Conservation (phyloP, 1,284 basidiomycete species). For the Ceratobasidium sp. region DNA sequence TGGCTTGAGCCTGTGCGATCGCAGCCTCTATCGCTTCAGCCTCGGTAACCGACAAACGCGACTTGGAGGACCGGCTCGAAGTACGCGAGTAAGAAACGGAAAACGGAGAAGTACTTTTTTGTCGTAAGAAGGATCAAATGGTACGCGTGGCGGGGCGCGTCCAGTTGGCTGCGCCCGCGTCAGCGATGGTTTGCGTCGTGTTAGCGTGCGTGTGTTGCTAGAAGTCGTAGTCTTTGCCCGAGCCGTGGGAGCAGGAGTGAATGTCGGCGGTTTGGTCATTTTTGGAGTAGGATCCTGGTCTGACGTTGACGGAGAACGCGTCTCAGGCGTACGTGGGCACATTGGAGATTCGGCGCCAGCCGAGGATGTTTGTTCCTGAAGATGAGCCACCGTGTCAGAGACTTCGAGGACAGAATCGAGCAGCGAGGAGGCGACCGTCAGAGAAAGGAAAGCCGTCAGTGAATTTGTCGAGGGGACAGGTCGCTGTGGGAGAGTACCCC, state of each 20-base stretch:
- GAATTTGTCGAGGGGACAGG: not conserved
- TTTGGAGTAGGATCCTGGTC: conserved; percentile 13
- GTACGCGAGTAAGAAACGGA: conserved; percentile 32
- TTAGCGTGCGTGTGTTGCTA: not conserved
- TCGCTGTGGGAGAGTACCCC: not conserved
- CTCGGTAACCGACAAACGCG: conserved; percentile 8
- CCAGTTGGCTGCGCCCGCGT: conserved; percentile 32
- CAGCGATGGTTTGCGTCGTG: conserved; percentile 31
- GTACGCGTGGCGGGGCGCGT: conserved; percentile 25
- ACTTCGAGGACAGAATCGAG: not conserved
- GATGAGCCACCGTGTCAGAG: not conserved
- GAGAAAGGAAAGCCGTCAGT: not conserved
- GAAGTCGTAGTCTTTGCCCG: not conserved
- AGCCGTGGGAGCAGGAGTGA: conserved; percentile 14
- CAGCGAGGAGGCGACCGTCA: not conserved
- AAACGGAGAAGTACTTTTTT: conserved; percentile 19
- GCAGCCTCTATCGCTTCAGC: conserved; percentile 18
- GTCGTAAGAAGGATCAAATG: conserved; percentile 32
- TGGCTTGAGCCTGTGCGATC: conserved; percentile 9
- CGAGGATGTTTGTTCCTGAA: not conserved
- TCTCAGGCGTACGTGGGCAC: not conserved
- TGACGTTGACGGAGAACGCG: not conserved
- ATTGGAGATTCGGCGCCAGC: not conserved
- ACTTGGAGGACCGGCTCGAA: conserved; percentile 34
- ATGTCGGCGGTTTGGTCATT: conserved; percentile 17